Percentiles rank a stretch among this genome's conserved stretches.
These are phyloP conservation scores for Pilatotrama ljubarskyi DNA, from an alignment of 768 basidiomycete species.

Conservation along the genomic window DNA sequence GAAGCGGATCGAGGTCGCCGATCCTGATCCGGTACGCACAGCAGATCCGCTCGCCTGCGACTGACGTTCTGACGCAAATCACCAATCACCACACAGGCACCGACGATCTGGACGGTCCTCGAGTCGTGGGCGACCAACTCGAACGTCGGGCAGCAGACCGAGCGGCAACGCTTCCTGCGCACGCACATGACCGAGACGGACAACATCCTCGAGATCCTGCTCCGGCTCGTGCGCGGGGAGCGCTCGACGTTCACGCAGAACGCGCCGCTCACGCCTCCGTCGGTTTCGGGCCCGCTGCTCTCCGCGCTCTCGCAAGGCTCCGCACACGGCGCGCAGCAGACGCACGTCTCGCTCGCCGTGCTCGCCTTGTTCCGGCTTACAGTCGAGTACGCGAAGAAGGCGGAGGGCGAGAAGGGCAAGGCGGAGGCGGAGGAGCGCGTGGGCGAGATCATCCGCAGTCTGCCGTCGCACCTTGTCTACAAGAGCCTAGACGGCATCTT, in stretches of 20 bases:
- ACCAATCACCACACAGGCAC: conserved; percentile 60
- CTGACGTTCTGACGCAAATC: neutral
- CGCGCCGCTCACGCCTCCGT: conserved; percentile 61
- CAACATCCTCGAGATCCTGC: conserved; percentile 89
- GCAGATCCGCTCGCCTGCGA: neutral
- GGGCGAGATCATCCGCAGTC: conserved; percentile 85
- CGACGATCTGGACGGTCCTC: conserved; percentile 87
- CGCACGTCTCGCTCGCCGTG: conserved; percentile 91
- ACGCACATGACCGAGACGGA: conserved; percentile 85
- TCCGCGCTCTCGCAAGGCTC: conserved; percentile 73
- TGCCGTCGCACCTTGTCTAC: conserved; percentile 86
- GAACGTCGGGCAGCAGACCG: conserved; percentile 66
- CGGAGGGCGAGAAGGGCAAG: conserved; percentile 65
- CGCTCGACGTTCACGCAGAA: conserved; percentile 72
- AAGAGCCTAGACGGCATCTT: conserved; percentile 94
- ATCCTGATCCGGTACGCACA: conserved; percentile 89
- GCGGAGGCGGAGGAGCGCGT: conserved; percentile 71
- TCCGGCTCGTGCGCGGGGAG: conserved; percentile 90
- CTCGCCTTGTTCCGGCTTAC: conserved; percentile 87
- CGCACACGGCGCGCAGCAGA: conserved; percentile 85
- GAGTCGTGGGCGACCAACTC: conserved; percentile 91
- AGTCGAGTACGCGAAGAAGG: conserved; percentile 77
- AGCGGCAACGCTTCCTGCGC: conserved; percentile 85
- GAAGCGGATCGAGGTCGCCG: conserved; percentile 86
- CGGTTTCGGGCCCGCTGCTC: conserved; percentile 67